Evolutionary conservation across 2,329 filamentous ascomycete genomes (phyloP).

Genomic region (Aspergillus tubingensis): DNA sequence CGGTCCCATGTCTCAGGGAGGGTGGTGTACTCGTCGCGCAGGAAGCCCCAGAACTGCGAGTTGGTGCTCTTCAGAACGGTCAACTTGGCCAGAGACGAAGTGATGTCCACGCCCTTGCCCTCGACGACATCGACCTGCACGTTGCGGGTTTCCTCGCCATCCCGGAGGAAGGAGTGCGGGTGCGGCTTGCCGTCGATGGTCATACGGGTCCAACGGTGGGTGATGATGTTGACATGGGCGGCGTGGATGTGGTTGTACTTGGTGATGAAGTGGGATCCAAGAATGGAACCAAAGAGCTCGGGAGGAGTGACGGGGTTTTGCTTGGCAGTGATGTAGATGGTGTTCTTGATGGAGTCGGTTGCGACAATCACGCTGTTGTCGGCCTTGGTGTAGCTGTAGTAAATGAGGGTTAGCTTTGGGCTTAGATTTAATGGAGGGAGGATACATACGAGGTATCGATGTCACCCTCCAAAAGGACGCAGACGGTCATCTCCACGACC

Average conservation of each 20-base stretch:
- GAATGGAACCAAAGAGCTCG: slow-evolving; percentile 82
- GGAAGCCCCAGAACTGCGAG: slow-evolving; percentile 92
- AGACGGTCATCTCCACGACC: slow-evolving; percentile 93
- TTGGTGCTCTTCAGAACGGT: slow-evolving; percentile 95
- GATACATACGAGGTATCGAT: slow-evolving; percentile 74
- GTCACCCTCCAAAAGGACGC: slow-evolving; percentile 86
- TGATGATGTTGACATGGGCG: slow-evolving; percentile 77
- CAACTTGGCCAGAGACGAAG: slow-evolving; percentile 76
- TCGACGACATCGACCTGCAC: slow-evolving; percentile 72
- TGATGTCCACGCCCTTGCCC: slow-evolving; percentile 70
- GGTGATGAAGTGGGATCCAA: slow-evolving; percentile 85
- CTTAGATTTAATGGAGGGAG: no score
- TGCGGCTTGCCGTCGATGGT: slow-evolving; percentile 83
- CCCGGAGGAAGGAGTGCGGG: slow-evolving; percentile 90
- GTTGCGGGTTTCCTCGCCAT: slow-evolving; percentile 83
- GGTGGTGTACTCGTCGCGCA: slow-evolving; percentile 90
- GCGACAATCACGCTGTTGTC: slow-evolving; percentile 96
- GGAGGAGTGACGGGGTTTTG: slow-evolving; percentile 89
- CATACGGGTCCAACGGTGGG: slow-evolving; percentile 92
- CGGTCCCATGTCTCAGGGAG: slow-evolving; percentile 90
- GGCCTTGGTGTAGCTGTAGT: slow-evolving; percentile 76
- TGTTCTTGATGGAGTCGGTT: slow-evolving; percentile 98
- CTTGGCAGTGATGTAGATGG: slow-evolving; percentile 91
- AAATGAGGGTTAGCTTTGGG: neutral
- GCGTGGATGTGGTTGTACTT: slow-evolving; percentile 85